phyloP scores from a whole-genome alignment of 2,329 filamentous ascomycete species.

The Botrytis byssoidea region DNA sequence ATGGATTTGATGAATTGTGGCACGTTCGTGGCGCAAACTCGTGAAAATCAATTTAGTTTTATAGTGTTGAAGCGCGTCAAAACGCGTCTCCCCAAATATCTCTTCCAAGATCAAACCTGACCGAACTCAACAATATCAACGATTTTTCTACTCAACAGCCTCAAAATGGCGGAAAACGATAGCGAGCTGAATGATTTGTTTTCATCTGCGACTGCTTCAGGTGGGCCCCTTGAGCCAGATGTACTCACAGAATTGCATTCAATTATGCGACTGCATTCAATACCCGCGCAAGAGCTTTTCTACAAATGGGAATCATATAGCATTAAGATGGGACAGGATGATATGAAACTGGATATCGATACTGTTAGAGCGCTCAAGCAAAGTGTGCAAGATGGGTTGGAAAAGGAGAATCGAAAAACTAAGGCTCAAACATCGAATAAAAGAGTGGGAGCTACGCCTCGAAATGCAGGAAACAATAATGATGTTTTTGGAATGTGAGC shows the following conservation, averaged over 20 bases:
- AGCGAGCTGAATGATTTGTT: conserved; percentile 36
- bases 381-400: conserved; percentile 78
- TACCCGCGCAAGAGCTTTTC: conserved; percentile 82
- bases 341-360: conserved; percentile 67
- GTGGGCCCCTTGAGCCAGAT: conserved; percentile 62
- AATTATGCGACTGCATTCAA: conserved; percentile 78
- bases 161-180: conserved; percentile 29
- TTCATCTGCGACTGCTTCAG: conserved; percentile 25
- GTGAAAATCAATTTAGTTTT: conserved; percentile 21
- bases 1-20: conserved; percentile 6
- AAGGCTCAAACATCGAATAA: conserved; percentile 65
- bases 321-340: conserved; percentile 86
- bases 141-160: neutral
- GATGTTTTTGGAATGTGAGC: conserved; percentile 82
- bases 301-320: conserved; percentile 99
- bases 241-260: conserved; percentile 79
- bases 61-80: conserved; percentile 8
- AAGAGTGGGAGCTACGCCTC: conserved; percentile 60
- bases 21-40: conserved; percentile 16
- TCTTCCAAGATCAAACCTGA: neutral
- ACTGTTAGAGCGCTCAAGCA: conserved; percentile 79
- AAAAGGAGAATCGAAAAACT: conserved; percentile 65
- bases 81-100: conserved; percentile 21
- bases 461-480: conserved; percentile 52
- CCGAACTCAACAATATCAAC: neutral